These are phyloP conservation scores for Colletotrichum shisoi DNA, from an alignment of 2,329 filamentous ascomycete species.

Conservation along the genomic window DNA sequence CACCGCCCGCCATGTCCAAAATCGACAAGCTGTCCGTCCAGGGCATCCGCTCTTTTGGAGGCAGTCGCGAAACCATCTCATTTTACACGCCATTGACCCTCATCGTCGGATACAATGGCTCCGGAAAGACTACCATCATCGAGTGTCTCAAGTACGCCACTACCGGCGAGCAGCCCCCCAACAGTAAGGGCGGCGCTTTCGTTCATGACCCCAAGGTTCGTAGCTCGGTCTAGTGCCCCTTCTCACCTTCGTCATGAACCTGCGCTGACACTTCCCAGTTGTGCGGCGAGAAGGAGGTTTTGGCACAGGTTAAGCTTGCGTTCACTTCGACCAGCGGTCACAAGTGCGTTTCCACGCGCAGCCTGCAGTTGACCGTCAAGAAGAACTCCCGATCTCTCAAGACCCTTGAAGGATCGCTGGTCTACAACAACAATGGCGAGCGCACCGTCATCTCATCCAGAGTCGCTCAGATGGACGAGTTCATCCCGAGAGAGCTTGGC, in stretches of 20 bases:
- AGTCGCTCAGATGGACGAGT: constrained; percentile 79
- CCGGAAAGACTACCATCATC: constrained; percentile 98
- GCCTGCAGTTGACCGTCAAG: constrained; percentile 84
- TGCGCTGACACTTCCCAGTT: constrained; percentile 56
- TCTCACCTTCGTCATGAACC: not conserved
- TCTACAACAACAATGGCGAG: constrained; percentile 81
- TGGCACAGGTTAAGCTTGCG: constrained; percentile 89
- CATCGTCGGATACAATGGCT: constrained; percentile 97
- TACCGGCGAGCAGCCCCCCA: constrained; percentile 90
- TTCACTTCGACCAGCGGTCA: constrained; percentile 82
- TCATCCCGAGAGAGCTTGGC: constrained; percentile 85
- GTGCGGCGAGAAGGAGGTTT: constrained; percentile 83
- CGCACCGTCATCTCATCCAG: constrained; percentile 79
- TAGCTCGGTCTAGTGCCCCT: not conserved
- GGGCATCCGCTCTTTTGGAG: constrained; percentile 84
- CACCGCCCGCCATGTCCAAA: constrained; percentile 66
- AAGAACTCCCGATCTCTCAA: constrained; percentile 79
- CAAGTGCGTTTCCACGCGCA: constrained; percentile 83
- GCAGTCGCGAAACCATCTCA: constrained; percentile 76
- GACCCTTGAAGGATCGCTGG: constrained; percentile 81
- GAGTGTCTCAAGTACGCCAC: constrained; percentile 98
- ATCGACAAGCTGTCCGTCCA: constrained; percentile 90
- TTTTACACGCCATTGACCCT: constrained; percentile 92
- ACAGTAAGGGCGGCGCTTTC: constrained; percentile 89
- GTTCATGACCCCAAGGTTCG: constrained; percentile 92